Percentiles rank a stretch among this genome's conserved stretches.
phyloP scores from a whole-genome alignment of 2,329 filamentous ascomycete species.

The Arachnopeziza araneosa region DNA sequence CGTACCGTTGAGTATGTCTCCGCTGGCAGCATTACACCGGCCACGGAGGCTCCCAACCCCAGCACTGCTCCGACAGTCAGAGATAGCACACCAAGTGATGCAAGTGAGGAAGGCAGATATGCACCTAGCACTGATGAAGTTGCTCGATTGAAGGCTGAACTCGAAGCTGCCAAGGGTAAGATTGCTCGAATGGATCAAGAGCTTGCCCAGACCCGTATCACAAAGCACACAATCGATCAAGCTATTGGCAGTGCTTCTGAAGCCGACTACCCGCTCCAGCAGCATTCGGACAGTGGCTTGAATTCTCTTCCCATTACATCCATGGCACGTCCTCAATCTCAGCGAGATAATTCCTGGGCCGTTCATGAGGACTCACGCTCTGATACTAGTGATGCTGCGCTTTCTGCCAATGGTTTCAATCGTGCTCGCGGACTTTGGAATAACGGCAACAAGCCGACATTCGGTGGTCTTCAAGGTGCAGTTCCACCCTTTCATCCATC shows the following conservation, averaged over 20 bases:
- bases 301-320: background rate
- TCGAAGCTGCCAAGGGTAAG: constrained; percentile 64
- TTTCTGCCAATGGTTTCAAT: constrained; percentile 46
- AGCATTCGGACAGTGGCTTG: constrained; percentile 13
- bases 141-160: constrained; percentile 62
- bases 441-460: constrained; percentile 37
- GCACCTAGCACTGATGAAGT: constrained; percentile 48
- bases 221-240: constrained; percentile 54
- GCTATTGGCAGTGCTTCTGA: constrained; percentile 44
- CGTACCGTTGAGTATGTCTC: constrained; percentile 40
- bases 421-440: constrained; percentile 53
- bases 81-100: constrained; percentile 44
- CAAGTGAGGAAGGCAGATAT: constrained; percentile 33
- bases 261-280: constrained; percentile 32
- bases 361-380: constrained; percentile 48
- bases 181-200: constrained; percentile 69
- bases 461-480: constrained; percentile 21
- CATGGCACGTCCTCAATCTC: constrained; percentile 31
- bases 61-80: constrained; percentile 41
- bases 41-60: constrained; percentile 45
- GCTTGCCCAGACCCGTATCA: constrained; percentile 57
- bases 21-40: constrained; percentile 57
- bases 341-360: constrained; percentile 45
- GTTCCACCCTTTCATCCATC: constrained; percentile 23
- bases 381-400: constrained; percentile 49